Conservation (phyloP, 2,329 filamentous ascomycete genomes). For the Cladophialophora chaetospira region DNA sequence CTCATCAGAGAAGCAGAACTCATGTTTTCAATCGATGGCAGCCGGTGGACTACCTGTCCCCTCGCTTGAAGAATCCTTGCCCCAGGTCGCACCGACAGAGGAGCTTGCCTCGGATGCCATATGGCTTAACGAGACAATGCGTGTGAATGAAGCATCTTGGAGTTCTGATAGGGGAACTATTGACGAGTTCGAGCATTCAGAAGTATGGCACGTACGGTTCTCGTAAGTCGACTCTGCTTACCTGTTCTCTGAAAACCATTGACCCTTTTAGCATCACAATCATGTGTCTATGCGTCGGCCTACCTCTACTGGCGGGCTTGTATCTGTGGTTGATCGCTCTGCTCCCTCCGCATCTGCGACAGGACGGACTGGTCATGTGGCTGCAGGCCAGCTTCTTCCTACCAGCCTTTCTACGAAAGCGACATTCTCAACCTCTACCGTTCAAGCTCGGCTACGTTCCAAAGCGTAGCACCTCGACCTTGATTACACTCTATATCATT, state of each 20-base stretch:
- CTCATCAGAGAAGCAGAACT: conserved; percentile 20
- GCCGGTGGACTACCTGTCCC: neutral
- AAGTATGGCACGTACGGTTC: neutral
- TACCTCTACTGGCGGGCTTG: neutral
- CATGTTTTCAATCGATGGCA: conserved; percentile 4
- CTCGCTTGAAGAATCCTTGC: neutral
- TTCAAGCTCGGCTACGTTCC: conserved; percentile 31
- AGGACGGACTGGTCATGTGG: neutral
- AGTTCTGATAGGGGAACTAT: neutral
- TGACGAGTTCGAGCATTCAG: neutral
- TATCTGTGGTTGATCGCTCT: neutral
- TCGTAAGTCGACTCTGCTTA: neutral
- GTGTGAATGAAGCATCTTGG: neutral
- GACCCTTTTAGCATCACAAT: neutral
- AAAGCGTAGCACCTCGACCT: conserved; percentile 34
- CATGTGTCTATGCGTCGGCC: neutral
- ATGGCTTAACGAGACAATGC: neutral
- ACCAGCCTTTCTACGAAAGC: conserved; percentile 20
- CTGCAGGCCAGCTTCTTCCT: conserved; percentile 13
- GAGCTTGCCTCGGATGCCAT: neutral
- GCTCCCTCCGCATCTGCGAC: neutral
- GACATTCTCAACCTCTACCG: conserved; percentile 24
- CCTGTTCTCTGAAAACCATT: neutral
- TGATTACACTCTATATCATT: conserved; percentile 34
- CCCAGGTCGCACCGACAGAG: neutral